Conservation (phyloP, 192 early-diverging fungal species). For the Phycomyces blakesleeanus region DNA sequence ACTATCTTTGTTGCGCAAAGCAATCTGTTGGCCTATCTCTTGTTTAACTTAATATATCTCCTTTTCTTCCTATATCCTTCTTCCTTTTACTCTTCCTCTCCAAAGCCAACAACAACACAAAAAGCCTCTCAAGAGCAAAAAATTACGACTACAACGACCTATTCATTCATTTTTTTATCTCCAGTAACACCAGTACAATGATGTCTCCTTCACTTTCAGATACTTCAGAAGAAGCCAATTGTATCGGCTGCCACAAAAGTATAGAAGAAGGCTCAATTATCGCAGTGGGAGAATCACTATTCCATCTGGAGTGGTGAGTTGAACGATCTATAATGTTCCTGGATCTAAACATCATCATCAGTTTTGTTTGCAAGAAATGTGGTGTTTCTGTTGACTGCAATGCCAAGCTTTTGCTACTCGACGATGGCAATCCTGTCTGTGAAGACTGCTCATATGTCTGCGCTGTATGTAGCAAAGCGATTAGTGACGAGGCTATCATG, state of each 20-base stretch:
- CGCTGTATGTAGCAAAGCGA: slow-evolving; percentile 65
- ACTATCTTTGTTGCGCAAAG: too few species aligned
- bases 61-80: too few species aligned
- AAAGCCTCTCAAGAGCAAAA: too few species aligned
- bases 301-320: slow-evolving; percentile 76
- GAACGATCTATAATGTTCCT: neutral
- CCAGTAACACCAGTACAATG: too few species aligned
- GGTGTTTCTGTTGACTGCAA: slow-evolving; percentile 67
- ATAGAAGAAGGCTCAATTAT: slow-evolving; percentile 77
- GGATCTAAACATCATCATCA: slow-evolving; percentile 14
- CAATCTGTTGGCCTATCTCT: too few species aligned
- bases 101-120: too few species aligned
- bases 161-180: too few species aligned
- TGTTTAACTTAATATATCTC: too few species aligned
- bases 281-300: slow-evolving; percentile 73
- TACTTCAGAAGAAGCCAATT: slow-evolving; percentile 36
- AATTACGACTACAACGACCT: too few species aligned
- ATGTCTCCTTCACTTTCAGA: too few species aligned
- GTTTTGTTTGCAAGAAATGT: slow-evolving; percentile 78
- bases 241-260: slow-evolving; percentile 60
- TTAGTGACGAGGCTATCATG: slow-evolving; percentile 78
- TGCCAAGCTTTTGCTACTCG: slow-evolving; percentile 68
- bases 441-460: slow-evolving; percentile 81
- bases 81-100: too few species aligned
- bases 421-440: slow-evolving; percentile 77